Evolutionary conservation across 768 basidiomycete species (phyloP), one percentile per base, ranked within the genome.

Genomic region (Lyophyllum decastes): DNA sequence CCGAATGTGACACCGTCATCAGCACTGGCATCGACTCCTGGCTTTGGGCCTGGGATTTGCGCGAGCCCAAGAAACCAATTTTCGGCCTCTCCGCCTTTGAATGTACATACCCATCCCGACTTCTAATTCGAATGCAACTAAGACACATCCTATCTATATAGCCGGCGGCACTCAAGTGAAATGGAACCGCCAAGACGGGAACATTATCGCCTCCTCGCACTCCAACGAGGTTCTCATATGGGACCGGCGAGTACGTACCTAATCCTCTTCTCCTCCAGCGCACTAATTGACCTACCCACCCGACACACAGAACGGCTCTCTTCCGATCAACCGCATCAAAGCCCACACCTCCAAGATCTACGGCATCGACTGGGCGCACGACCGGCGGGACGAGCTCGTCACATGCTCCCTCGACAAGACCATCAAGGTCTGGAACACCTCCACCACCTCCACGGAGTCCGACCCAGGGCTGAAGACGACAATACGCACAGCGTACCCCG

Each of bases 361-460:
- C 61, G 97, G 97, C 1, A 94, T 99, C 53, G 96, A 98, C 72
- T 99, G 96, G 95, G 88, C 93, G 7, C 87, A 93, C 50, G 76
- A 81, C 17, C 73, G 78, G 41, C 74, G 80, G n/a, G 81, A 88
- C 64, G 89, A 95, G 68, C 81, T 99, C 34, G 86, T 96, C 9
- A 98, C 96, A 1, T 99, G 97, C 68, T 95, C 95, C 0, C 79
- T 98, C 0, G 96, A 98, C 77, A 93, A 90, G 69, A 89, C 91
- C 0, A 91, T 98, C 76, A 97, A 97, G 70, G 80, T 88, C 16
- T 94, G 94, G 92, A 82, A 90, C 53, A 80, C 81, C 12, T 56
- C 46, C 25, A 54, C 48, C 14, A 49, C 41, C 10, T 5, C 30
- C 30, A 10, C 30, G 30, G 30, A 30, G 30, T 30, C 10, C 52